A percentile compares a stretch with the other conserved stretches of the same genome.
These are phyloP conservation scores for Aspergillus piperis DNA, from an alignment of 2,329 filamentous ascomycete species.

Conservation along the genomic window DNA sequence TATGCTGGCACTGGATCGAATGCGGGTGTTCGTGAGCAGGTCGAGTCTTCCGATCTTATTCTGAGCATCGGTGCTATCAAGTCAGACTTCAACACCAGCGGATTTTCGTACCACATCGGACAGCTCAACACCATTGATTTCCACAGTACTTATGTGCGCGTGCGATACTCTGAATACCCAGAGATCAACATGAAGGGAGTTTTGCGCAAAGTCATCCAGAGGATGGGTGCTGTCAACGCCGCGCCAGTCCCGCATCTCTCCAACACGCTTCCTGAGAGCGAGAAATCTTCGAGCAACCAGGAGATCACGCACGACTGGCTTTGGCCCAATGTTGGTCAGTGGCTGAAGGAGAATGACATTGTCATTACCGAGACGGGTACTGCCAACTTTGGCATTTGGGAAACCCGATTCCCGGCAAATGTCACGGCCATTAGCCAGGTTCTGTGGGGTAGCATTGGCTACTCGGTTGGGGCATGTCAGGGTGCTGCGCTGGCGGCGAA, in stretches of 20 bases:
- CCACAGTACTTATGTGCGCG: constrained; percentile 72
- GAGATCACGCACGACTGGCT: constrained; percentile 58
- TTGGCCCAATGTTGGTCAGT: constrained; percentile 75
- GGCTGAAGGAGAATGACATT: constrained; percentile 71
- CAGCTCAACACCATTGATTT: constrained; percentile 81
- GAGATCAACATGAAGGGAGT: constrained; percentile 79
- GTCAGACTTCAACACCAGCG: constrained; percentile 57
- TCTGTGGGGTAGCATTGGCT: constrained; percentile 69
- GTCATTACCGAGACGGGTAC: constrained; percentile 87
- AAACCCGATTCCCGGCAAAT: constrained; percentile 74
- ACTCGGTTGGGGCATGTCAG: constrained; percentile 63
- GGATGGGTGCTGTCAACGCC: constrained; percentile 58
- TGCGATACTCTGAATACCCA: constrained; percentile 78
- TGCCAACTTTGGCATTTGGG: constrained; percentile 84
- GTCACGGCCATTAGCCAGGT: constrained; percentile 81
- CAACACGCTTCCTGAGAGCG: constrained; percentile 53
- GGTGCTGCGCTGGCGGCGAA: constrained; percentile 74
- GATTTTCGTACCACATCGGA: constrained; percentile 79
- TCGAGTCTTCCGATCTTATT: constrained; percentile 45
- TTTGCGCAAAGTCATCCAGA: constrained; percentile 67
- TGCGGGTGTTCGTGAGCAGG: constrained; percentile 46
- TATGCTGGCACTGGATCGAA: constrained; percentile 79
- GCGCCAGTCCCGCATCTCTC: constrained; percentile 54
- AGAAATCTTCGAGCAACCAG: constrained; percentile 34
- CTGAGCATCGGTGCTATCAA: constrained; percentile 48